A percentile compares a stretch with the other conserved stretches of the same genome.
phyloP scores from a whole-genome alignment of 805 yeast genomes.

The Suhomyces sp. region DNA sequence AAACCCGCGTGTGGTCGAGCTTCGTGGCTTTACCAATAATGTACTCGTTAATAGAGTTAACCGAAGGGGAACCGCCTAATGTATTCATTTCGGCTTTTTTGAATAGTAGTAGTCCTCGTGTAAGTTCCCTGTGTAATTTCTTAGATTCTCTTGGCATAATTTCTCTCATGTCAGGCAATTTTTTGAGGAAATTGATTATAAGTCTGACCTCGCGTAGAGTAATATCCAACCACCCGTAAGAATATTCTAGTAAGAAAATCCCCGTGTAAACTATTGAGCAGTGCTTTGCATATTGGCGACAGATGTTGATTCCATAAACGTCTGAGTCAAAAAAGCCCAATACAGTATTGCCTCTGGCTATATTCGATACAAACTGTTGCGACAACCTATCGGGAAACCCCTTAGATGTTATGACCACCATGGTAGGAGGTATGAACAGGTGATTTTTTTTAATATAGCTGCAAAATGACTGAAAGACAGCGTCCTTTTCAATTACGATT shows the following conservation, averaged over 20 bases:
- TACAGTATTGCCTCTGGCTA: constrained; percentile 35
- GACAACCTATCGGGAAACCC: constrained; percentile 67
- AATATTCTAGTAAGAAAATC: constrained; percentile 38
- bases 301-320: constrained; percentile 58
- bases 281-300: constrained; percentile 30
- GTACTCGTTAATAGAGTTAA: constrained; percentile 1
- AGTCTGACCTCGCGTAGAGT: constrained; percentile 18
- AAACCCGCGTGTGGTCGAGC: not conserved
- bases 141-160: not conserved
- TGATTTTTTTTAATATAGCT: constrained; percentile 11
- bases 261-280: constrained; percentile 34
- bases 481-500: constrained; percentile 39
- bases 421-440: not conserved
- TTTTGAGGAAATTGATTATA: constrained; percentile 15
- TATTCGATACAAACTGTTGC: constrained; percentile 32
- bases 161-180: not conserved
- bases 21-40: not conserved
- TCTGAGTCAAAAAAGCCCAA: constrained; percentile 60
- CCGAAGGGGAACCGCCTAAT: not conserved
- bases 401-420: constrained; percentile 53
- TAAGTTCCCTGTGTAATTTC: constrained; percentile 45
- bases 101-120: constrained; percentile 48
- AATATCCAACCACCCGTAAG: constrained; percentile 18
- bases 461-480: constrained; percentile 35
- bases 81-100: constrained; percentile 60